A percentile compares a stretch with the other conserved stretches of the same genome.
phyloP scores from a whole-genome alignment of 2,329 filamentous ascomycete species.

The Curvularia spicifera region DNA sequence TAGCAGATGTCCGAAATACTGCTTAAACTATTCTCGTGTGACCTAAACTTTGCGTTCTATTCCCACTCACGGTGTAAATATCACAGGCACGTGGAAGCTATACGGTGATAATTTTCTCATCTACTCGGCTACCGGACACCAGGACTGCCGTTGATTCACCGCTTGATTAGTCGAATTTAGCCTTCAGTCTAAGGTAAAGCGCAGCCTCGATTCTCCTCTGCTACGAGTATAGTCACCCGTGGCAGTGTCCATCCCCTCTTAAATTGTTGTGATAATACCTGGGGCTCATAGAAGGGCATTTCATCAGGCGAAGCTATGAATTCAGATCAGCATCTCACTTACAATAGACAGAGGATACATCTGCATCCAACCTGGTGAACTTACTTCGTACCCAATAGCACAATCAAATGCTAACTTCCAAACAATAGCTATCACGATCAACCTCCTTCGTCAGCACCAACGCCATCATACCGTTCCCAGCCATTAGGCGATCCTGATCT shows the following conservation, averaged over 20 bases:
- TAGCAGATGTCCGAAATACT: not conserved
- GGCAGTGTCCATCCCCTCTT: not conserved
- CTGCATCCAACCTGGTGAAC: not conserved
- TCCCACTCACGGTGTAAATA: not conserved
- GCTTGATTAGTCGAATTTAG: not conserved
- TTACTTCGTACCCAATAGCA: not conserved
- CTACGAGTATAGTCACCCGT: constrained; percentile 1
- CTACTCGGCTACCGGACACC: not conserved
- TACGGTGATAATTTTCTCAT: not conserved
- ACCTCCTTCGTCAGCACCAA: not conserved
- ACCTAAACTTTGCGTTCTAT: not conserved
- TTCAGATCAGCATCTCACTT: constrained; percentile 1
- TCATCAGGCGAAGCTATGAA: constrained; percentile 4
- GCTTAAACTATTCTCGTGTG: not conserved
- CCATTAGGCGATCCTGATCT: constrained; percentile 4
- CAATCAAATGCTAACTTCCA: not conserved
- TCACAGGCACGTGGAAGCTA: not conserved
- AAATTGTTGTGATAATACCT: constrained; percentile 11
- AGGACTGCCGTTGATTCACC: constrained; percentile 7
- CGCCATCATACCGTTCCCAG: not conserved
- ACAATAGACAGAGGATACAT: not conserved
- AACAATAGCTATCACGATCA: not conserved
- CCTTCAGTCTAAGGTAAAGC: not conserved
- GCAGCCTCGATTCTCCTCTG: not conserved
- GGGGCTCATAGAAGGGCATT: not conserved